These are phyloP conservation scores for Exophiala oligosperma DNA, from an alignment of 2,329 filamentous ascomycete species.

Conservation along the genomic window DNA sequence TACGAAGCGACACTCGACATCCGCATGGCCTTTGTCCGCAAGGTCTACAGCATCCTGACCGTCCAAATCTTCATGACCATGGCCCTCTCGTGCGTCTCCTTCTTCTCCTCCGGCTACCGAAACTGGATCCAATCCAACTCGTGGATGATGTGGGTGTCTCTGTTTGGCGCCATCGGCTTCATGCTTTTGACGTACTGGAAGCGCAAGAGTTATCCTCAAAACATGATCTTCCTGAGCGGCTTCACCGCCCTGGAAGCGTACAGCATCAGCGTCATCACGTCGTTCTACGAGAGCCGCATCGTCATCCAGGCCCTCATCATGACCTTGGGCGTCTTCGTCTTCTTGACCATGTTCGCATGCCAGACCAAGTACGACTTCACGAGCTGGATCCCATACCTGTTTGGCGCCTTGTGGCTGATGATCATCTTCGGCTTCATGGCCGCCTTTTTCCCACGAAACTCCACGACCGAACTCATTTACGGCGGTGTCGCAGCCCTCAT, in stretches of 20 bases:
- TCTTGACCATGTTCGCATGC: conserved; percentile 79
- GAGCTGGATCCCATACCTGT: conserved; percentile 92
- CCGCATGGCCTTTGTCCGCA: conserved; percentile 93
- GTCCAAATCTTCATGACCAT: conserved; percentile 86
- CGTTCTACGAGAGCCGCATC: conserved; percentile 79
- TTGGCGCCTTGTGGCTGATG: conserved; percentile 84
- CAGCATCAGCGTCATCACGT: conserved; percentile 86
- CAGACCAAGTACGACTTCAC: conserved; percentile 99
- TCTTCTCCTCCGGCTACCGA: conserved; percentile 78
- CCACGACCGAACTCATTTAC: conserved; percentile 80
- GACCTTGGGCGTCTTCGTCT: conserved; percentile 68
- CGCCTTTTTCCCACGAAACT: conserved; percentile 81
- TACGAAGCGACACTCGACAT: conserved; percentile 94
- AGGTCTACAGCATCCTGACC: conserved; percentile 98
- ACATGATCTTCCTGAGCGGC: conserved; percentile 84
- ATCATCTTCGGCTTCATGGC: conserved; percentile 92
- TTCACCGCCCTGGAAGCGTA: conserved; percentile 95
- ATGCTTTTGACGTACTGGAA: conserved; percentile 93
- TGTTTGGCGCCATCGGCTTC: conserved; percentile 80
- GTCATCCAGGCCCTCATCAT: conserved; percentile 89
- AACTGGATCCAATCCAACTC: conserved; percentile 81
- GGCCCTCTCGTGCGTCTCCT: conserved; percentile 76
- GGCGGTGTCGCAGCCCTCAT: conserved; percentile 78
- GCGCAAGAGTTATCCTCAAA: conserved; percentile 90
- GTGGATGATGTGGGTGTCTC: conserved; percentile 82